Base-by-base conservation (phyloP, 371 early-diverging fungal genomes). In the Choanephora cucurbitarum region DNA sequence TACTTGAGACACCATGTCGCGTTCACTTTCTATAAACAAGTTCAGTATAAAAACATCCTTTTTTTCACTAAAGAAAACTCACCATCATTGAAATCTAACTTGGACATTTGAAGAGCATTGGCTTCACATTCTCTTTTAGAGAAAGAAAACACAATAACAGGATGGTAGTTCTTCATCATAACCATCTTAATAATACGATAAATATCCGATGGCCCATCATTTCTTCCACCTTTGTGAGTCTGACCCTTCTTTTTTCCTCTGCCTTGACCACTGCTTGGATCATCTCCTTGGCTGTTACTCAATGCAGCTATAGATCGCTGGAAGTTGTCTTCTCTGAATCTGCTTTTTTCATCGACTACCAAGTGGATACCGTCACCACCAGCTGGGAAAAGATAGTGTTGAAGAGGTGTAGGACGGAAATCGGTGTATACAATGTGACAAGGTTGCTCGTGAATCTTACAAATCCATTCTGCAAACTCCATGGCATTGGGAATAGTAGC, bases 401-500 rank as follows among this genome's bases (percentile, higher is more conserved):
- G 97, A 52, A 99, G 75, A 14, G 99, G 99, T 0, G 97, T 98
- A 3, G 99, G 99, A 49, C 99, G 90, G 79, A 94, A 99, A 75
- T 99, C 98, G 9, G 99, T 99, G 75, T 99, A 99, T 13, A 99
- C 98, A 53, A 99, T 97, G 67, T 99, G 99, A 65, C 99, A 98
- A 9, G 96, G 93, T 63, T 98, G 98, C 47, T 91, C 83, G 73
- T 99, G 97, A 31, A 95, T 91, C 44, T 90, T 91, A 59, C 93
- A 90, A 60, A 99, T 97, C 99, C 99, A 99, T 74, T 97, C 91
- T 10, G 99, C 99, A 85, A 99, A 99, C 74, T 99, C 94, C 86
- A 93, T 91, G 21, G 99, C 99, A 66, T 99, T 99, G 18, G 99
- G 99, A 67, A 99, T 99, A 14, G 99, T 99, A 34, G 99, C 99